Evolutionary conservation across 140 eudicot genomes (phyloP).

Genomic region (Bidens hawaiensis): DNA sequence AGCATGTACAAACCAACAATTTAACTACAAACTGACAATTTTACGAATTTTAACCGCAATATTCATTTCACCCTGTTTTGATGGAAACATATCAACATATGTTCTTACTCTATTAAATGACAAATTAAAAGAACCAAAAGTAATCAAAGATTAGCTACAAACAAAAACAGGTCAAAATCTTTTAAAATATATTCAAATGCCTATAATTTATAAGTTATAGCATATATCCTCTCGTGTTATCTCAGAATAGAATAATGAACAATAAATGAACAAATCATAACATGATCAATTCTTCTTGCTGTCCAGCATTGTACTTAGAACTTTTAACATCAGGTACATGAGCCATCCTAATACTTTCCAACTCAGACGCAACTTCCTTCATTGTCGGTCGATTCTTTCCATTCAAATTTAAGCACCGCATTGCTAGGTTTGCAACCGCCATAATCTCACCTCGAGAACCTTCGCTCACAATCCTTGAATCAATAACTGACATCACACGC

Average conservation of each 20-base stretch:
- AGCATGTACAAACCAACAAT: too few species aligned
- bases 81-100: too few species aligned
- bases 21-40: too few species aligned
- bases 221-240: not conserved
- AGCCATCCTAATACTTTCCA: constrained; percentile 21
- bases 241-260: not conserved
- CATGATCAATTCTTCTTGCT: constrained; percentile 18
- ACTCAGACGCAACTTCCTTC: constrained; percentile 38
- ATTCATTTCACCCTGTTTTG: too few species aligned
- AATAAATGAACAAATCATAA: not conserved
- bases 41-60: too few species aligned
- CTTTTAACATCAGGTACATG: constrained; percentile 6
- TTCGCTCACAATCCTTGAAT: constrained; percentile 13
- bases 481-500: constrained; percentile 21
- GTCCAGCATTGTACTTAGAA: not conserved
- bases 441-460: constrained; percentile 17
- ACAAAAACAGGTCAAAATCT: too few species aligned
- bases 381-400: constrained; percentile 39
- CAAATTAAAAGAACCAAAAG: too few species aligned
- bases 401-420: constrained; percentile 32
- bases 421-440: constrained; percentile 29
- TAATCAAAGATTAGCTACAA: too few species aligned
- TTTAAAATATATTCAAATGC: too few species aligned
- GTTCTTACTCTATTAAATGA: too few species aligned
- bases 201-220: not conserved